Evolutionary conservation across 805 yeast genomes (phyloP).

Genomic region (Lachancea sp.): DNA sequence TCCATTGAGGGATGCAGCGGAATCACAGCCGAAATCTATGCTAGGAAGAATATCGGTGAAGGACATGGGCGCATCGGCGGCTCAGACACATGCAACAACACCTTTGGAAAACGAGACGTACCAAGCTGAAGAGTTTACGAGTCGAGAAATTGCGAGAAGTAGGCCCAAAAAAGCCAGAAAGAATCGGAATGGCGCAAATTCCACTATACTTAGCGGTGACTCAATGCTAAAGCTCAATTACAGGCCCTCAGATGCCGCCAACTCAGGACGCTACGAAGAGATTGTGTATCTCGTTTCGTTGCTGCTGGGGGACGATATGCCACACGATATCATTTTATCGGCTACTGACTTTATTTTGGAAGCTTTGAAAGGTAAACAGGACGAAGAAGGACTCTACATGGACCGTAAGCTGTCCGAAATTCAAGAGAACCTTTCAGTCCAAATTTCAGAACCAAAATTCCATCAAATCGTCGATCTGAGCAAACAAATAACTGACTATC

Average conservation of each 20-base stretch:
- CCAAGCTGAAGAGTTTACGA: conserved; percentile 9
- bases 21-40: conserved; percentile 65
- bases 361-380: conserved; percentile 17
- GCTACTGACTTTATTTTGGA: conserved; percentile 24
- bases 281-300: conserved; percentile 55
- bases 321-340: conserved; percentile 57
- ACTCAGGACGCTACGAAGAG: conserved; percentile 44
- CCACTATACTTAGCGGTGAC: conserved; percentile 1
- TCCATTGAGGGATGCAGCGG: conserved; percentile 40
- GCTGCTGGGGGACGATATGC: conserved; percentile 60
- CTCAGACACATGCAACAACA: conserved; percentile 1
- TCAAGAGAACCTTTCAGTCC: conserved; percentile 40
- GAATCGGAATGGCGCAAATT: neutral
- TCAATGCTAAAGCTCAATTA: conserved; percentile 40
- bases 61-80: conserved; percentile 56
- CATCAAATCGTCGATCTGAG: conserved; percentile 40
- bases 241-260: conserved; percentile 53
- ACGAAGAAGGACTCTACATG: conserved; percentile 12
- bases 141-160: neutral
- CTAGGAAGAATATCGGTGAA: conserved; percentile 57
- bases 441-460: conserved; percentile 34
- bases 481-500: conserved; percentile 48
- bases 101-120: conserved; percentile 16
- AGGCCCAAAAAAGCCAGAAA: neutral
- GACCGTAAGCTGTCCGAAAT: conserved; percentile 42